Conservation (phyloP, 2,329 filamentous ascomycete genomes). For the Clarireedia monteithiana region DNA sequence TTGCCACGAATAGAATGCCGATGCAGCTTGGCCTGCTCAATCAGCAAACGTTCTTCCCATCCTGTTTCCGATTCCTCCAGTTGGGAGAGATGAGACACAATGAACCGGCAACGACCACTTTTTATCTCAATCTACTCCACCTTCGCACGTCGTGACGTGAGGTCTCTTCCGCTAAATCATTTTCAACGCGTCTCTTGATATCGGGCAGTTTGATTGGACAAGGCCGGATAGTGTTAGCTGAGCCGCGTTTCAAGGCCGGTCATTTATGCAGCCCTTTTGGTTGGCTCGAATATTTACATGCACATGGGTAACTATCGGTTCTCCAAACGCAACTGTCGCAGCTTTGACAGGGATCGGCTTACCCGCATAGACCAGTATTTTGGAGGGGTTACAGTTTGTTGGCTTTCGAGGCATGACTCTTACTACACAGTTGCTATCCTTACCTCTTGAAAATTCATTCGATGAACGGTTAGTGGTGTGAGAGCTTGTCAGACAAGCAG, state of each 20-base stretch:
- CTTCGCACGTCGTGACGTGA: not conserved
- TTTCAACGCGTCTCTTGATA: slow-evolving; percentile 5
- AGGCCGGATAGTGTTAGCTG: not conserved
- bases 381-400: slow-evolving; percentile 5
- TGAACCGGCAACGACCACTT: not conserved
- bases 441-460: not conserved
- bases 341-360: slow-evolving; percentile 4
- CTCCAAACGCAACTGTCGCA: slow-evolving; percentile 7
- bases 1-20: slow-evolving; percentile 1
- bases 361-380: not conserved
- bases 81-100: not conserved
- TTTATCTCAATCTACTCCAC: not conserved
- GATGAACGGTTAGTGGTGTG: not conserved
- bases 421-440: not conserved
- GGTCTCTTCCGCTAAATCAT: not conserved
- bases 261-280: slow-evolving; percentile 4
- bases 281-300: not conserved
- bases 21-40: not conserved
- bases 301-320: not conserved
- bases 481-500: not conserved
- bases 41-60: not conserved
- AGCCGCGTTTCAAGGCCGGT: slow-evolving; percentile 17
- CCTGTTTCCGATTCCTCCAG: not conserved
- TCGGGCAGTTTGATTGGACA: slow-evolving; percentile 16
- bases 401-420: not conserved